Evolutionary conservation across 345 rosid genomes (phyloP), one percentile per base, ranked within the genome.

Genomic region (Litchi chinensis): DNA sequence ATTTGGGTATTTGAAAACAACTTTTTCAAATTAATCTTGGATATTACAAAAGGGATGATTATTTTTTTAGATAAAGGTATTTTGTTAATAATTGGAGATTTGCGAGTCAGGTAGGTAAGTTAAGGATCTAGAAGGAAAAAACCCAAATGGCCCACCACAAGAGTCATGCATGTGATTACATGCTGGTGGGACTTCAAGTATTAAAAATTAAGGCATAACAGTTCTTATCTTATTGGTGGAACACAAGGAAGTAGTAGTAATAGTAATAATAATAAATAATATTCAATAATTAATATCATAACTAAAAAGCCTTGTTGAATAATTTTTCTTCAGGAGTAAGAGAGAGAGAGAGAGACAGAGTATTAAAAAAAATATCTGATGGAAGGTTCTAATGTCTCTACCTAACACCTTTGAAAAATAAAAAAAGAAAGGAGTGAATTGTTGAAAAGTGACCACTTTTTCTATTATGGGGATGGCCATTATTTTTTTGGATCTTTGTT

Each of bases 381-480:
- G 87, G 89, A 87, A 89, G 85, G 83, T 87, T 89, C 90, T 64
- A 80, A 77, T 77, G 84, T 73, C 82, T 70, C 83, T 70, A 89
- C 92, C 92, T 84, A 89, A 82, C 92, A 48, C 85, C 80, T 77
- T 85, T 82, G 85, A 82, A 80, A 87, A 76, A 52, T 71, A 19
- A 19, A 15, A 37, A 57, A 5, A 57, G 18, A 63, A 21, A 44
- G 46, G 21, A 77, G 70, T 50, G 78, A 80, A 77, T 68, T 79
- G 82, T 72, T 73, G 82, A 71, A 80, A 88, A 84, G 86, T 72
- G 81, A 68, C 4, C 0, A 63, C 59, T 60, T 73, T 83, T 79
- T 68, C 46, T 60, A 15, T 7, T 26, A 18, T n/a, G 22, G 43
- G 65, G 60, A 79, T 59, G 79, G 70, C 85, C 79, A 79, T 65